phyloP scores from a whole-genome alignment of 2,329 filamentous ascomycete genomes.

The Chrysoporthe puriensis region DNA sequence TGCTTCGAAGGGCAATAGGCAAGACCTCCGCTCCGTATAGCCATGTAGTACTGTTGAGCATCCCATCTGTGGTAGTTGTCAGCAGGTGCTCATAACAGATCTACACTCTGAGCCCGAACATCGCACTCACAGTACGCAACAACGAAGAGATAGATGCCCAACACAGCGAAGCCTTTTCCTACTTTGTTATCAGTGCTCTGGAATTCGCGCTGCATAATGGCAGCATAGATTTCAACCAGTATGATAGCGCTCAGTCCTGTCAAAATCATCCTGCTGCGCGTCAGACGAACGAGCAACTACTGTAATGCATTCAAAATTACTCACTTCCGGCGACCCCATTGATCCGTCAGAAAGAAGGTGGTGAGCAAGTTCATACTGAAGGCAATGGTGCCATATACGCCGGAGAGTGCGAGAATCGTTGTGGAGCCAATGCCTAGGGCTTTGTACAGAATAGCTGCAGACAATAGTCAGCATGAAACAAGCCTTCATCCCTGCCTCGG shows the following conservation, averaged over 20 bases:
- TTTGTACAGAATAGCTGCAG: constrained; percentile 55
- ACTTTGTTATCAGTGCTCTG: constrained; percentile 57
- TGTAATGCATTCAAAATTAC: constrained; percentile 8
- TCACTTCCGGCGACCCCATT: constrained; percentile 61
- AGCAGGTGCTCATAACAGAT: neutral
- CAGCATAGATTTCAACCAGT: constrained; percentile 61
- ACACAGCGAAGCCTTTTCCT: constrained; percentile 62
- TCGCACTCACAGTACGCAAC: constrained; percentile 53
- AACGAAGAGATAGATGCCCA: constrained; percentile 63
- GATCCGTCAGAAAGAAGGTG: constrained; percentile 56
- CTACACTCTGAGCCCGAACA: neutral
- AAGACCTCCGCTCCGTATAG: constrained; percentile 60
- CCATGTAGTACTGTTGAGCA: constrained; percentile 59
- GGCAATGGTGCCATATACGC: constrained; percentile 57
- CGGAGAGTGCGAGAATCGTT: constrained; percentile 56
- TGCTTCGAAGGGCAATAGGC: constrained; percentile 55
- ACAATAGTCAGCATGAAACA: neutral
- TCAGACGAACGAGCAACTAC: neutral
- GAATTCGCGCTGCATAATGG: constrained; percentile 61
- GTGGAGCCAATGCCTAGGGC: constrained; percentile 54
- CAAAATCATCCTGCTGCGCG: constrained; percentile 53
- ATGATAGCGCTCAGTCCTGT: constrained; percentile 55
- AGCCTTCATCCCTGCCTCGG: neutral
- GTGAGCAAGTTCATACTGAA: constrained; percentile 56
- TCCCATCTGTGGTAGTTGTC: constrained; percentile 42